Percentiles rank a stretch among this genome's conserved stretches.
Evolutionary conservation across 768 basidiomycete genomes (phyloP).

Genomic region (Hysterangium stoloniferum): DNA sequence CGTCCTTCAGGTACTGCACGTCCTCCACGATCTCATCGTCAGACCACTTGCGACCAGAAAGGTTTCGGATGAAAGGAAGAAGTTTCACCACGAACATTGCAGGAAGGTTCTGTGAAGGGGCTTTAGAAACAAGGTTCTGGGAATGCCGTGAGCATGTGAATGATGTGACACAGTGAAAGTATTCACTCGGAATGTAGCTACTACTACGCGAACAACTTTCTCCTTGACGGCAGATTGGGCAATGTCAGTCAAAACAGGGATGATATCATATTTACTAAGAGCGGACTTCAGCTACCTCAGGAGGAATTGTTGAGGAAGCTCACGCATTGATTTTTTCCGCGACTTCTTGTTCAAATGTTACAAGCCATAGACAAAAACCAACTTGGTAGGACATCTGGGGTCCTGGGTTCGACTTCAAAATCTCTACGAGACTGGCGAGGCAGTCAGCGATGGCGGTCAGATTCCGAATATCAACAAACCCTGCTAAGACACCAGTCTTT

Average conservation of each 20-base stretch:
- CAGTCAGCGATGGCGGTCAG: neutral
- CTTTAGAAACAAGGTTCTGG: conserved; percentile 86
- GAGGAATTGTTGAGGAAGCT: conserved; percentile 17
- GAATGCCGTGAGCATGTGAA: conserved; percentile 5
- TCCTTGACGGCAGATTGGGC: conserved; percentile 92
- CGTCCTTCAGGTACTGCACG: conserved; percentile 77
- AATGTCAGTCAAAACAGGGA: conserved; percentile 74
- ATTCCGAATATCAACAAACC: conserved; percentile 36
- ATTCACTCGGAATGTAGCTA: conserved; percentile 82
- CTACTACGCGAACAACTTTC: conserved; percentile 89
- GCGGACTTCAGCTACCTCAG: conserved; percentile 5
- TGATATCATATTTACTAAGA: conserved; percentile 77
- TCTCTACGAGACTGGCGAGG: conserved; percentile 62
- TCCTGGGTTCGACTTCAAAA: conserved; percentile 69
- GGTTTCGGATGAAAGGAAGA: conserved; percentile 79
- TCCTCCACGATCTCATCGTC: conserved; percentile 96
- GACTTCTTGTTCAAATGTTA: conserved; percentile 83
- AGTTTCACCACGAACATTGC: conserved; percentile 87
- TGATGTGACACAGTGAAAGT: neutral
- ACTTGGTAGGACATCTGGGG: conserved; percentile 97
- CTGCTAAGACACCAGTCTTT: conserved; percentile 56
- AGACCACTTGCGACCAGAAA: conserved; percentile 79
- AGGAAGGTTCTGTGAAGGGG: conserved; percentile 81
- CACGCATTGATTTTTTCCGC: conserved; percentile 86
- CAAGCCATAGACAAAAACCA: conserved; percentile 85